Percentiles rank a stretch among this genome's conserved stretches.
Evolutionary conservation across 768 basidiomycete species (phyloP).

Genomic region (Artomyces pyxidatus): DNA sequence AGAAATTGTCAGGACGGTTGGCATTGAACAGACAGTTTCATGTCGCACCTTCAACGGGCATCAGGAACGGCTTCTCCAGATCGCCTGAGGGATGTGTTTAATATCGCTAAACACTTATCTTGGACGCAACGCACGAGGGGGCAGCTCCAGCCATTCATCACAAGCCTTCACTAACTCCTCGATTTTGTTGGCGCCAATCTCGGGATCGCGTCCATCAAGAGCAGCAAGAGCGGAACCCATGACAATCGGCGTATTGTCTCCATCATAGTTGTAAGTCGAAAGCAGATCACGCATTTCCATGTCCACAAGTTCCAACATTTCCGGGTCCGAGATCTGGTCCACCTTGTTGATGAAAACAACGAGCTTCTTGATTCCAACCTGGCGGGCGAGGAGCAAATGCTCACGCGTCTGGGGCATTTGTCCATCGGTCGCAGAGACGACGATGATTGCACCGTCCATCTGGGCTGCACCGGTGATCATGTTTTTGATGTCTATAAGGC

Average conservation of each 20-base stretch:
- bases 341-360: constrained; percentile 99
- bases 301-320: constrained; percentile 98
- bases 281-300: constrained; percentile 99
- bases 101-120: background rate
- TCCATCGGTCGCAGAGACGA: constrained; percentile 97
- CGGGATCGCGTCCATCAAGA: constrained; percentile 75
- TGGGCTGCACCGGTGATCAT: constrained; percentile 99
- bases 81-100: constrained; percentile 50
- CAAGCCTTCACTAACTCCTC: constrained; percentile 76
- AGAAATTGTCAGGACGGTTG: background rate
- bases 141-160: constrained; percentile 92
- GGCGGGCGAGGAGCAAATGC: constrained; percentile 93
- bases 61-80: constrained; percentile 95
- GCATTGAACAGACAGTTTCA: background rate
- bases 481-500: constrained; percentile 76
- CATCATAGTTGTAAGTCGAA: constrained; percentile 88
- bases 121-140: constrained; percentile 54
- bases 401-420: constrained; percentile 99
- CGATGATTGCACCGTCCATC: constrained; percentile 94
- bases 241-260: constrained; percentile 95
- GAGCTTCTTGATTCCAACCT: constrained; percentile 95
- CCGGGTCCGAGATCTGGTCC: constrained; percentile 90
- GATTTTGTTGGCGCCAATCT: constrained; percentile 77
- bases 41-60: constrained; percentile 75
- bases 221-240: constrained; percentile 97